phyloP scores from a whole-genome alignment of 106 monocot species.

The Agapanthus africanus region DNA sequence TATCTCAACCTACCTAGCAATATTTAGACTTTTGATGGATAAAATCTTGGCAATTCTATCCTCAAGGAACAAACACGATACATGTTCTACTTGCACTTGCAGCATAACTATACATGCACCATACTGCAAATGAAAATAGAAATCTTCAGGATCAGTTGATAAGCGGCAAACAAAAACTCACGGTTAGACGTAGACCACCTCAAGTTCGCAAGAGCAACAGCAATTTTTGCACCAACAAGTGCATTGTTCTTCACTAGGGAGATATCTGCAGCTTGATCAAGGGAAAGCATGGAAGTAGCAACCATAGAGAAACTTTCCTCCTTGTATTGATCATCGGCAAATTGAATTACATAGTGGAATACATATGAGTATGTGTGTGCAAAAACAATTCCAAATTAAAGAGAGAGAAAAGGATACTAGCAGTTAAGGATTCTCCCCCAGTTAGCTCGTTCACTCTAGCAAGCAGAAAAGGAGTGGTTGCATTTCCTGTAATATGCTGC shows the following conservation, averaged over 20 bases:
- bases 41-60: too few species aligned
- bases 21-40: too few species aligned
- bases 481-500: slow-evolving; percentile 61
- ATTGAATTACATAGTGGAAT: neutral
- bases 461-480: slow-evolving; percentile 84
- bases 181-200: slow-evolving; percentile 15
- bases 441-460: slow-evolving; percentile 83
- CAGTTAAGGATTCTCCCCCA: slow-evolving; percentile 73
- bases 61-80: too few species aligned
- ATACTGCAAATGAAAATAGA: neutral
- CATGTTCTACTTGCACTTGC: neutral
- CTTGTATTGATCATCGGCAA: neutral
- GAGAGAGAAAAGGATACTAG: slow-evolving; percentile 74
- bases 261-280: slow-evolving; percentile 62
- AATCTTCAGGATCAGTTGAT: neutral
- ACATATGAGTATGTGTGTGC: neutral
- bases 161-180: slow-evolving; percentile 16
- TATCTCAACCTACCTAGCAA: too few species aligned
- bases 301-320: neutral
- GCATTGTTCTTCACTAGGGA: slow-evolving; percentile 99
- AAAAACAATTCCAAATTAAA: neutral
- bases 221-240: slow-evolving; percentile 75
- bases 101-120: neutral
- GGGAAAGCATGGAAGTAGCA: slow-evolving; percentile 15
- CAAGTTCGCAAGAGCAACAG: slow-evolving; percentile 67